Conservation (phyloP, 352 stramenopile genomes). For the Globisporangium emineosum region DNA sequence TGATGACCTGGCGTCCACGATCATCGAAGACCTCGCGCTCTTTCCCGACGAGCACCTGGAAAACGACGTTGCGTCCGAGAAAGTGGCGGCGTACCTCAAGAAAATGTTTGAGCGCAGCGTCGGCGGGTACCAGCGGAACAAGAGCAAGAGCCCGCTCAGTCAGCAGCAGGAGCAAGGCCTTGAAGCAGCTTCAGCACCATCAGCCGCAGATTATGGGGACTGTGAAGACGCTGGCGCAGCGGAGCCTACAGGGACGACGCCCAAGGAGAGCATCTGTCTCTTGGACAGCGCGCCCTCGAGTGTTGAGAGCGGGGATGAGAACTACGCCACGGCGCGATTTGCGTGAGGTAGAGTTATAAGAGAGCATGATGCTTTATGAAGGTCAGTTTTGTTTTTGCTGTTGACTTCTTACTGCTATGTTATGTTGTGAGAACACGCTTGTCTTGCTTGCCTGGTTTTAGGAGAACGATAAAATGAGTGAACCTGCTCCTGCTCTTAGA, state of each 20-base stretch:
- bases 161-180: background rate
- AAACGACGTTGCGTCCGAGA: background rate
- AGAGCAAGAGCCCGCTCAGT: constrained; percentile 1
- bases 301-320: background rate
- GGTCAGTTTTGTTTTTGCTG: background rate
- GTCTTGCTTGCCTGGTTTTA: too few species aligned
- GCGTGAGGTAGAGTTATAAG: background rate
- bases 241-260: background rate
- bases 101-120: constrained; percentile 6
- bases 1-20: constrained; percentile 28
- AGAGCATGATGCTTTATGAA: background rate
- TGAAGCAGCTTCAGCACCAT: background rate
- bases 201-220: background rate
- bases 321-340: background rate
- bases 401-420: background rate
- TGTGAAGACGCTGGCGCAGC: background rate
- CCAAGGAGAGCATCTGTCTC: constrained; percentile 6
- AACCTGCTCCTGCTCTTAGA: too few species aligned
- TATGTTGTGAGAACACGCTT: too few species aligned
- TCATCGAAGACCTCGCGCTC: constrained; percentile 36
- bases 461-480: too few species aligned
- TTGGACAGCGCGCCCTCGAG: constrained; percentile 1
- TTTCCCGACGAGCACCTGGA: constrained; percentile 3
- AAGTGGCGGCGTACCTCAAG: constrained; percentile 9
- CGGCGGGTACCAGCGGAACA: background rate